Conservation (phyloP, 75 land plant species). For the Gnetum montanum region DNA sequence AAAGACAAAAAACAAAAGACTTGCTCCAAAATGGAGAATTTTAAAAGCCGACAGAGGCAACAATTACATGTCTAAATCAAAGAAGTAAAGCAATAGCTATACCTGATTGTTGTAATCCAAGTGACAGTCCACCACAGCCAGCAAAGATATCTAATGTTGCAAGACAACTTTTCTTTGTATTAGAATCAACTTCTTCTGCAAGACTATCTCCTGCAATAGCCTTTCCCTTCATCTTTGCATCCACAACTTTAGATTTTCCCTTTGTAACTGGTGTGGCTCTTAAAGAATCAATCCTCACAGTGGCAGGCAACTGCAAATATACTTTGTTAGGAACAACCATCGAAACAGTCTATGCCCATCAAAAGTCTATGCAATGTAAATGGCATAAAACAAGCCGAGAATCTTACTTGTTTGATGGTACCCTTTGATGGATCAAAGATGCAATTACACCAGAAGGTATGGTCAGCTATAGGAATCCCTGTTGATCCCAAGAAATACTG, state of each 20-base stretch:
- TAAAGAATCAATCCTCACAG: conserved; percentile 31
- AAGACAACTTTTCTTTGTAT: conserved; percentile 17
- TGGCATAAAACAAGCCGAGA: too few species aligned
- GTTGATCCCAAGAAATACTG: conserved; percentile 29
- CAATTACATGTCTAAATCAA: background rate
- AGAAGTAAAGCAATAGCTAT: background rate
- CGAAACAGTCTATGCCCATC: too few species aligned
- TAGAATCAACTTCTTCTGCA: conserved; percentile 4
- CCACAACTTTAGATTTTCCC: conserved; percentile 18
- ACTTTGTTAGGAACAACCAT: background rate
- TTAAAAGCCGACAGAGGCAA: background rate
- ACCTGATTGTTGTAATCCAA: conserved; percentile 89
- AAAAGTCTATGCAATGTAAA: too few species aligned
- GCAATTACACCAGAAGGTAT: conserved; percentile 71
- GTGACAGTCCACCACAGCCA: conserved; percentile 97
- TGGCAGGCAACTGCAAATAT: conserved; percentile 62
- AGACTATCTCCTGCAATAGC: conserved; percentile 33
- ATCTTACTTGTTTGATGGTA: background rate
- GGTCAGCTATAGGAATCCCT: conserved; percentile 30
- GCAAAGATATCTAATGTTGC: conserved; percentile 94
- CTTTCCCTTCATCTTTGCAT: conserved; percentile 27
- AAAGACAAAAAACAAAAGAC: background rate
- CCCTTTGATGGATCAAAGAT: conserved; percentile 77
- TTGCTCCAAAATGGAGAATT: background rate
- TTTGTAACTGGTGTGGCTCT: conserved; percentile 8